Conservation (phyloP, 2,329 filamentous ascomycete genomes). For the Nakataea oryzae region DNA sequence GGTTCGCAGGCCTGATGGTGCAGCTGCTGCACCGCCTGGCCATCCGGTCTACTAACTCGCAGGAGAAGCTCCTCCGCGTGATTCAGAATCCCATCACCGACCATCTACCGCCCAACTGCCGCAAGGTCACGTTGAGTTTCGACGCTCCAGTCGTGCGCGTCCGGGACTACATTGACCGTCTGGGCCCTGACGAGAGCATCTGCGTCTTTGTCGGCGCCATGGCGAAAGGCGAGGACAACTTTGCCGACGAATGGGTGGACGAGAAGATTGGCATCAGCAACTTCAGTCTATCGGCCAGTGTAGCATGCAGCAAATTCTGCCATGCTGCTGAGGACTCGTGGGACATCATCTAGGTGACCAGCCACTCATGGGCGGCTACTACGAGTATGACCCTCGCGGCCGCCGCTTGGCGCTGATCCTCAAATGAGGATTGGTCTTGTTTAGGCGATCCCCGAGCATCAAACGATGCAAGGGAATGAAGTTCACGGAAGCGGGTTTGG, state of each 20-base stretch:
- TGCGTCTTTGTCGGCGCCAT: constrained; percentile 98
- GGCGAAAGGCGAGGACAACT: constrained; percentile 93
- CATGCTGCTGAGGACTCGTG: constrained; percentile 95
- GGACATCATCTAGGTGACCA: constrained; percentile 64
- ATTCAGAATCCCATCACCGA: constrained; percentile 98
- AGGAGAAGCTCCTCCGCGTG: constrained; percentile 94
- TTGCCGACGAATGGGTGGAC: constrained; percentile 88
- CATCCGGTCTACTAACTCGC: constrained; percentile 91
- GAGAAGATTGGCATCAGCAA: constrained; percentile 98
- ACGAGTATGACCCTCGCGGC: too few relatives aligned
- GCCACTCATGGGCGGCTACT: background rate
- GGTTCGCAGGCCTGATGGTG: constrained; percentile 97
- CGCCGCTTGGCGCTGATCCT: too few relatives aligned
- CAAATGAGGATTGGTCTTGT: too few relatives aligned
- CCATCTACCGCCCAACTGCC: constrained; percentile 91
- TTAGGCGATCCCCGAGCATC: background rate
- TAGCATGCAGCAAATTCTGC: constrained; percentile 99
- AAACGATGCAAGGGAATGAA: background rate
- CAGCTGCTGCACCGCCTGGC: constrained; percentile 92
- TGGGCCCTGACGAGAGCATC: constrained; percentile 79
- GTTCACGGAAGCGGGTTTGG: background rate
- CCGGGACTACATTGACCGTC: constrained; percentile 74
- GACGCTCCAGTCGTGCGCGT: constrained; percentile 81
- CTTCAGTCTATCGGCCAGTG: constrained; percentile 92
- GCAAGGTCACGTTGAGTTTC: constrained; percentile 94